Evolutionary conservation across 2,329 filamentous ascomycete genomes (phyloP), one percentile per base, ranked within the genome.

Genomic region (Leptographium procerum): DNA sequence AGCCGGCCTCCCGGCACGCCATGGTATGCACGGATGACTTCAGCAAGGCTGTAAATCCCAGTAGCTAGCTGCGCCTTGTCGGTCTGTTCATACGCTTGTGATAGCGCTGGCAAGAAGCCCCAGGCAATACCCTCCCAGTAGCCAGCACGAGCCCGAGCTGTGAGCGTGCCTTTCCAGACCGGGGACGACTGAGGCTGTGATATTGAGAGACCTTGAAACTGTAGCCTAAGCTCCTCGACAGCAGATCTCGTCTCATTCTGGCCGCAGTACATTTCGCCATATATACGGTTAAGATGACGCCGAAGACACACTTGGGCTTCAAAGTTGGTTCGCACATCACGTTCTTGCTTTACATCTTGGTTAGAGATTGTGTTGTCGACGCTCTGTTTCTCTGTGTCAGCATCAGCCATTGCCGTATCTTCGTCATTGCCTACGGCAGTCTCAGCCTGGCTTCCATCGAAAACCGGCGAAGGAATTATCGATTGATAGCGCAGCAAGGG

Each of bases 81-180:
- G 5, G 31, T 47, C 16, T 58, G 58, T 11, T 48, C 48, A 7
- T 59, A 40, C 5, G 52, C 24, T 6, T 50, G 26, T 8, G 55
- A 26, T 14, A 63, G 52, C 13, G 22, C 24, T 3, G 52, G 43
- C 2, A 64, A 47, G 16, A 56, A 56, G 2, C 33, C 56, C 19
- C 52, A 61, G 4, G 59, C 56, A 10, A 51, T 13, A 14, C 50
- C 54, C 31, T 64, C 62, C 56, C 62, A 64, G 47, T 64, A 63
- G 19, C 48, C 43, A 5, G 56, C 51, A 4, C 58, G 59, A 1
- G 60, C 61, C 1, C 62, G 55, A 0, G 61, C 62, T 1, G 57
- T 57, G 9, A 54, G 48, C 3, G 59, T 34, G 34, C 43, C 60
- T 22, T 58, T 47, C 29, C 52, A 31, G 3, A 47, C 19, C 13